A percentile compares a stretch with the other conserved stretches of the same genome.
phyloP scores from a whole-genome alignment of 257 asterid species.

The Oldenlandia corymbosa region DNA sequence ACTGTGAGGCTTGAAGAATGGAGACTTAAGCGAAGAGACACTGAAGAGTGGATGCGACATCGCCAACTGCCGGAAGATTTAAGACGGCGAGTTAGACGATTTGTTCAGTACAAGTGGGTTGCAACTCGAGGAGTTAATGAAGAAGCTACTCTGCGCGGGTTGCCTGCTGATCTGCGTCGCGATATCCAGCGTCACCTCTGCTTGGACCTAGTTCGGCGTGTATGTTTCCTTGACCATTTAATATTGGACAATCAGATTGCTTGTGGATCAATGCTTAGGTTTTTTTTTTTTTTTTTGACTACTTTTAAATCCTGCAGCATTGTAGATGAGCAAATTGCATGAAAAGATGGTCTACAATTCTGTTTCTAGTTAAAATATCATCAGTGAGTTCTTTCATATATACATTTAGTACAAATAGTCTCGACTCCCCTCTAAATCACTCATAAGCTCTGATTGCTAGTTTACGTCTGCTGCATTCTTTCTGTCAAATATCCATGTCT shows the following conservation, averaged over 20 bases:
- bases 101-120: slow-evolving; percentile 88
- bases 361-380: background rate
- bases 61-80: slow-evolving; percentile 94
- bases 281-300: background rate
- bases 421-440: no score
- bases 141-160: slow-evolving; percentile 68
- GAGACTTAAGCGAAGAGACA: slow-evolving; percentile 86
- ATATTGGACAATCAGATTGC: background rate
- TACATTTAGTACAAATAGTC: no score
- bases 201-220: slow-evolving; percentile 93
- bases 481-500: background rate
- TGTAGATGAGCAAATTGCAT: background rate
- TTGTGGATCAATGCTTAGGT: background rate
- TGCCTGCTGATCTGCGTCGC: slow-evolving; percentile 84
- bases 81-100: slow-evolving; percentile 76
- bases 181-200: slow-evolving; percentile 94
- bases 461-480: background rate
- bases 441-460: background rate
- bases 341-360: background rate
- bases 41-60: slow-evolving; percentile 97
- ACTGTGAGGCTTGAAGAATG: slow-evolving; percentile 85
- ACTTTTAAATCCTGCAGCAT: background rate
- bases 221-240: slow-evolving; percentile 30
- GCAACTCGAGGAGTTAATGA: slow-evolving; percentile 96
- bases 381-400: background rate